phyloP scores from a whole-genome alignment of 2,329 filamentous ascomycete species.

The Fusarium bactridioides region DNA sequence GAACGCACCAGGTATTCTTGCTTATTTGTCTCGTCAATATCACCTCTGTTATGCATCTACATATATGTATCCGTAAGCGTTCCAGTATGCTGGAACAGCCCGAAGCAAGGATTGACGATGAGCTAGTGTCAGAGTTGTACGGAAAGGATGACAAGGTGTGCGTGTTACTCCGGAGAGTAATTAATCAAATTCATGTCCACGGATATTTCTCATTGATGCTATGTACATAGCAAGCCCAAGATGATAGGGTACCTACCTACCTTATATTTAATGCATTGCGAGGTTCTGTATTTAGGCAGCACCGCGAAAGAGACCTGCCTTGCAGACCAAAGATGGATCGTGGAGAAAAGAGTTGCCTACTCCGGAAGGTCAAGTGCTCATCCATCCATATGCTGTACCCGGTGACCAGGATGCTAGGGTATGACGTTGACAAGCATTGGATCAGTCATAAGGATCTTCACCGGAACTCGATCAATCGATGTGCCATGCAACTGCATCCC shows the following conservation, averaged over 20 bases:
- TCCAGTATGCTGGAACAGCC: constrained; percentile 22
- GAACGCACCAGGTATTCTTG: background rate
- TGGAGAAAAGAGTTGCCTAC: constrained; percentile 13
- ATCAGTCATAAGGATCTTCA: constrained; percentile 17
- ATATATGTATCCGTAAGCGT: background rate
- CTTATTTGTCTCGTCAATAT: constrained; percentile 16
- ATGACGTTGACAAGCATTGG: constrained; percentile 18
- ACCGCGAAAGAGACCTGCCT: background rate
- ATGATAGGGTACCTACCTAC: background rate
- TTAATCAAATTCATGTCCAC: background rate
- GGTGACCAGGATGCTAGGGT: background rate
- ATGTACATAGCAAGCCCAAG: background rate
- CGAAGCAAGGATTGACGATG: constrained; percentile 22
- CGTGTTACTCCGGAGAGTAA: constrained; percentile 20
- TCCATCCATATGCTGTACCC: constrained; percentile 13
- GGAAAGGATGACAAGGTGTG: constrained; percentile 26
- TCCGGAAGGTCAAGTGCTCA: constrained; percentile 10
- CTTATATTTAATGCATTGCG: background rate
- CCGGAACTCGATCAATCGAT: background rate
- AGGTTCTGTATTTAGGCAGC: background rate
- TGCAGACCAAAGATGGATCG: constrained; percentile 7
- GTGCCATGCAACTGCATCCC: background rate
- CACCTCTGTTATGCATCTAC: constrained; percentile 3
- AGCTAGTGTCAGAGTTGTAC: constrained; percentile 24
- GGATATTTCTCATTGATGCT: background rate